These are phyloP conservation scores for Monilinia aucupariae DNA, from an alignment of 2,329 filamentous ascomycete species.

Conservation along the genomic window DNA sequence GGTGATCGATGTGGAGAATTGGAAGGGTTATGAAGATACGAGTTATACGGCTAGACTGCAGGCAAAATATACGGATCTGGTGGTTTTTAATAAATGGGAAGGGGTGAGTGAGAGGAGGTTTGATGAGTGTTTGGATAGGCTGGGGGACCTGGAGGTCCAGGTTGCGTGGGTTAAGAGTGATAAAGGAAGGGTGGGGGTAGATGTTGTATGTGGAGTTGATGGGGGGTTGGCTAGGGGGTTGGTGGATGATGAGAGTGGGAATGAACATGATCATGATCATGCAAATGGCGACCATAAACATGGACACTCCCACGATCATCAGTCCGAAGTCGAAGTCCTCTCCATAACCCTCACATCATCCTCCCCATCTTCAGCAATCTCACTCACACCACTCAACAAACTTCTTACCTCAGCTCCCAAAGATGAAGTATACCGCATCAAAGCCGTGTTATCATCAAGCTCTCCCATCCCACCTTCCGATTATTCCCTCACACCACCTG, in stretches of 20 bases:
- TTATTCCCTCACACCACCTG: constrained; percentile 37
- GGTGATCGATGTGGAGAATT: constrained; percentile 72
- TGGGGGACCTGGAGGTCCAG: constrained; percentile 59
- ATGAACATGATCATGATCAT: constrained; percentile 45
- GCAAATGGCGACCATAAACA: constrained; percentile 22
- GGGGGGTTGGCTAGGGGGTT: constrained; percentile 62
- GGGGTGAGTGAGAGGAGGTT: constrained; percentile 52
- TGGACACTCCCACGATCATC: constrained; percentile 52
- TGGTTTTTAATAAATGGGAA: constrained; percentile 73
- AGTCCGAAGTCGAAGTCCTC: constrained; percentile 83
- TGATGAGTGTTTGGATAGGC: constrained; percentile 59
- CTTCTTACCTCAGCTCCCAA: constrained; percentile 73
- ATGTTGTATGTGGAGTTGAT: constrained; percentile 83
- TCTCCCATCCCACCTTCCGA: constrained; percentile 47
- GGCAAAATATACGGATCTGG: constrained; percentile 65
- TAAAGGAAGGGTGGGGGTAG: constrained; percentile 70
- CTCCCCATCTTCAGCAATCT: background rate
- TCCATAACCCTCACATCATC: constrained; percentile 58
- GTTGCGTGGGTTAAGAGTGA: constrained; percentile 80
- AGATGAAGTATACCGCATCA: constrained; percentile 94
- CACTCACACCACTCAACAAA: constrained; percentile 6
- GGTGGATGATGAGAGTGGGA: constrained; percentile 37
- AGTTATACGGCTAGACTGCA: constrained; percentile 67
- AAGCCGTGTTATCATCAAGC: constrained; percentile 55
- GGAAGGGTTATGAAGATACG: constrained; percentile 68